A percentile compares a stretch with the other conserved stretches of the same genome.
These are phyloP conservation scores for Scedosporium apiospermum DNA, from an alignment of 2,329 filamentous ascomycete genomes.

Conservation along the genomic window DNA sequence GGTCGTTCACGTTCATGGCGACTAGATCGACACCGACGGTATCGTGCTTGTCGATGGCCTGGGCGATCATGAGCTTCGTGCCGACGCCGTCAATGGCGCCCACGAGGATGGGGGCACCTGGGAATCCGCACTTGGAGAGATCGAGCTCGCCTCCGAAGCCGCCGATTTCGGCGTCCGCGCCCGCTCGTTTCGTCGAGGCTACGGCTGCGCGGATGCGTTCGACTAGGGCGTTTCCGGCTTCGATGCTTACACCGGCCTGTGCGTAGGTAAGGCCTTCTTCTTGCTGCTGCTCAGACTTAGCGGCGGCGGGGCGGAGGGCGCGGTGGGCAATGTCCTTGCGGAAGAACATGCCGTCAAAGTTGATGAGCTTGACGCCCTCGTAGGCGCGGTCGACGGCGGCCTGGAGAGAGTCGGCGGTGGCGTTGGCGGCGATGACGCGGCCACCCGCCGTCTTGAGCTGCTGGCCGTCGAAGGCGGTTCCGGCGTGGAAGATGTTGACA, in stretches of 20 bases:
- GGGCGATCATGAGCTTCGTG: slow-evolving; percentile 94
- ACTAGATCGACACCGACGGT: slow-evolving; percentile 95
- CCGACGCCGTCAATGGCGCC: slow-evolving; percentile 93
- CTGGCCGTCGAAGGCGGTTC: slow-evolving; percentile 57
- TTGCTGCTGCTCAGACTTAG: slow-evolving; percentile 19
- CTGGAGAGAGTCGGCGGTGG: slow-evolving; percentile 61
- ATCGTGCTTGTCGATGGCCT: slow-evolving; percentile 79
- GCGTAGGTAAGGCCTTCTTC: slow-evolving; percentile 73
- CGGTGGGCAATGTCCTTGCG: slow-evolving; percentile 86
- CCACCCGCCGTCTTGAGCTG: slow-evolving; percentile 73
- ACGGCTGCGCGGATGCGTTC: slow-evolving; percentile 86
- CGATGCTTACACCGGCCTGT: slow-evolving; percentile 85
- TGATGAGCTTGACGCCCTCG: slow-evolving; percentile 60
- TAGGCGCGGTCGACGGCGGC: slow-evolving; percentile 86
- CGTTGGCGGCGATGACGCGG: slow-evolving; percentile 87
- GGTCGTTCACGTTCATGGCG: slow-evolving; percentile 98
- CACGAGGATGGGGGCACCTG: slow-evolving; percentile 65
- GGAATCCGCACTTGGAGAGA: slow-evolving; percentile 52
- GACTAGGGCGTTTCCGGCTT: slow-evolving; percentile 87
- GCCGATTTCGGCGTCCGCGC: slow-evolving; percentile 87
- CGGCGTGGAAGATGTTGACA: slow-evolving; percentile 84
- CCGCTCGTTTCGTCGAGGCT: slow-evolving; percentile 72
- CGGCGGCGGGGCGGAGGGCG: slow-evolving; percentile 41
- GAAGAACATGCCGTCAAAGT: slow-evolving; percentile 85
- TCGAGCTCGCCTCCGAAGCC: slow-evolving; percentile 89